A percentile compares a stretch with the other conserved stretches of the same genome.
Evolutionary conservation across 1,284 basidiomycete genomes (phyloP).

Genomic region (Spongiforma sp.): DNA sequence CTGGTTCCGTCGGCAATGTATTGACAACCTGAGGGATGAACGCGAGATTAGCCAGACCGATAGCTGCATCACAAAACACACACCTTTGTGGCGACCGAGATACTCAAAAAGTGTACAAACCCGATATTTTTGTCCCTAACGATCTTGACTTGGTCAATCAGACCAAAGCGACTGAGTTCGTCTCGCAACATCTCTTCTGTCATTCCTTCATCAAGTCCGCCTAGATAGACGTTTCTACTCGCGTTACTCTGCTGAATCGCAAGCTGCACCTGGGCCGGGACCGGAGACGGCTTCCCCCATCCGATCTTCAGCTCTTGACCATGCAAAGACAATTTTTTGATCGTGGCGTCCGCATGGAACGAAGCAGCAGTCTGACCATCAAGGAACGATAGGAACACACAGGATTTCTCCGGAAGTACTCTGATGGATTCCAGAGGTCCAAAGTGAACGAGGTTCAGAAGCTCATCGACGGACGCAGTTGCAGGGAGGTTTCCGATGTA

Average conservation of each 20-base stretch:
- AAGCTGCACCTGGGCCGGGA: constrained; percentile 82
- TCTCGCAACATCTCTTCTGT: constrained; percentile 91
- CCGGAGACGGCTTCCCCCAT: constrained; percentile 92
- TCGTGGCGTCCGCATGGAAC: constrained; percentile 93
- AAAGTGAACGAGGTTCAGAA: constrained; percentile 97
- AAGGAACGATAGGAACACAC: constrained; percentile 97
- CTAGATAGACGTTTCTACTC: constrained; percentile 92
- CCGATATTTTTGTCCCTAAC: constrained; percentile 98
- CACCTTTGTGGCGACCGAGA: constrained; percentile 91
- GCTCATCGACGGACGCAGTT: constrained; percentile 97
- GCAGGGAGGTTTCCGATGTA: constrained; percentile 97
- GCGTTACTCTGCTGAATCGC: constrained; percentile 92
- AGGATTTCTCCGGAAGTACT: constrained; percentile 96
- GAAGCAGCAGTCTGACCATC: constrained; percentile 90
- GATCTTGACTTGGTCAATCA: constrained; percentile 98
- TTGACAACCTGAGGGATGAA: constrained; percentile 74
- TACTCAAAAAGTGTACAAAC: constrained; percentile 96
- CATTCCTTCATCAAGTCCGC: constrained; percentile 85
- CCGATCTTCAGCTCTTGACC: constrained; percentile 95
- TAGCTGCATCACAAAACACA: constrained; percentile 11
- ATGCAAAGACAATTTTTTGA: constrained; percentile 91
- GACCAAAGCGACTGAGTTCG: constrained; percentile 87
- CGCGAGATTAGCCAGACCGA: neutral
- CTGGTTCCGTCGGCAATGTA: constrained; percentile 85
- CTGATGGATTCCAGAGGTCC: constrained; percentile 96